Conservation (phyloP, 2,329 filamentous ascomycete species). For the Colletotrichum acutatum region DNA sequence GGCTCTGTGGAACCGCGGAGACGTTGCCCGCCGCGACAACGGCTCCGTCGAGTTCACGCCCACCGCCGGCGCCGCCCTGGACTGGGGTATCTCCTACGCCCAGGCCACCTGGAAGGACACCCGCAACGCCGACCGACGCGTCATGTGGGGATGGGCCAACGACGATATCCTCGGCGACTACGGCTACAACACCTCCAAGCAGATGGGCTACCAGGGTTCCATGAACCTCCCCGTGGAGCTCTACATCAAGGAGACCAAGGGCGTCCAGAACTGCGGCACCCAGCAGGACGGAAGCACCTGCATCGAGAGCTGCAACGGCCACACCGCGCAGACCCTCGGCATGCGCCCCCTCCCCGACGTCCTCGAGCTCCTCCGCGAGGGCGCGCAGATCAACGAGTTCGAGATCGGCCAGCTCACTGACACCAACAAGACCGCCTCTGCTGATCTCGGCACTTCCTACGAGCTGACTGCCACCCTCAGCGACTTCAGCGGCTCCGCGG, state of each 20-base stretch:
- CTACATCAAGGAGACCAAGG: constrained; percentile 33
- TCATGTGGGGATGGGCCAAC: constrained; percentile 36
- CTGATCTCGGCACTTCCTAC: constrained; percentile 31
- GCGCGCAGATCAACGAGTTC: constrained; percentile 19
- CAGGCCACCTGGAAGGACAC: constrained; percentile 35
- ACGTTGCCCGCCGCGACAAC: constrained; percentile 31
- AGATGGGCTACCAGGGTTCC: constrained; percentile 35
- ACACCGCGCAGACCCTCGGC: constrained; percentile 35
- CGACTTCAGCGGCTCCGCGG: constrained; percentile 13
- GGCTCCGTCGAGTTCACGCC: constrained; percentile 35
- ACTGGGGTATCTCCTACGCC: constrained; percentile 36
- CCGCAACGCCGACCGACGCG: constrained; percentile 24
- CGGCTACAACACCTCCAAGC: constrained; percentile 21
- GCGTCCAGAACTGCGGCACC: constrained; percentile 32
- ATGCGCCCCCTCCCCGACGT: constrained; percentile 32
- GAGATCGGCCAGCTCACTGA: constrained; percentile 23
- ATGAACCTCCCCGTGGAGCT: constrained; percentile 35
- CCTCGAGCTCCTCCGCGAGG: constrained; percentile 30
- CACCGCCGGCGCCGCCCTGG: constrained; percentile 31
- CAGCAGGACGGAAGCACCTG: constrained; percentile 32
- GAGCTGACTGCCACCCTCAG: constrained; percentile 35
- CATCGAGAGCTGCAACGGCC: constrained; percentile 17
- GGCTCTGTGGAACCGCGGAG: constrained; percentile 36
- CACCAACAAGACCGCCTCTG: constrained; percentile 5
- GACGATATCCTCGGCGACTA: constrained; percentile 25